Conservation (phyloP, 2,329 filamentous ascomycete genomes). For the Chaetomiaceae sp. region DNA sequence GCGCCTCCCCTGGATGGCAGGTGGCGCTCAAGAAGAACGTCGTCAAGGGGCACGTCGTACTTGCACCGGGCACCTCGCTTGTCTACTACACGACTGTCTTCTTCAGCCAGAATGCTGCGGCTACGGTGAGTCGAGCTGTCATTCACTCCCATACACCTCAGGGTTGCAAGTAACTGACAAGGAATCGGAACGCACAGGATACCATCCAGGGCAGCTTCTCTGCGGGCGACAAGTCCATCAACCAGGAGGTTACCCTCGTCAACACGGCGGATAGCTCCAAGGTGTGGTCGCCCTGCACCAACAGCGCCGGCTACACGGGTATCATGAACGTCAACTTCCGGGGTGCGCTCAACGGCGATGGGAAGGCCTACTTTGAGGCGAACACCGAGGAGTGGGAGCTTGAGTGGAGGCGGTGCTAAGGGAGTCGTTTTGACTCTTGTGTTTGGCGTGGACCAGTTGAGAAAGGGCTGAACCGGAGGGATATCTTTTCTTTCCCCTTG, state of each 20-base stretch:
- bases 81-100: constrained; percentile 36
- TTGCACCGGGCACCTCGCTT: constrained; percentile 33
- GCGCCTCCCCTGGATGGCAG: constrained; percentile 37
- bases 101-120: constrained; percentile 35
- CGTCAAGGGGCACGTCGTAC: constrained; percentile 32
- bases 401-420: constrained; percentile 36
- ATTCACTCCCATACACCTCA: not conserved
- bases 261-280: constrained; percentile 26
- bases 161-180: not conserved
- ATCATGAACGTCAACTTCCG: constrained; percentile 41
- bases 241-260: constrained; percentile 31
- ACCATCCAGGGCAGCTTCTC: constrained; percentile 31
- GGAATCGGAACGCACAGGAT: constrained; percentile 20
- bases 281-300: constrained; percentile 36
- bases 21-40: constrained; percentile 33
- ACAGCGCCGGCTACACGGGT: constrained; percentile 32
- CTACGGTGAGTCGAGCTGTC: constrained; percentile 28
- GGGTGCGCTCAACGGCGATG: constrained; percentile 33
- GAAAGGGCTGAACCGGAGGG: not conserved
- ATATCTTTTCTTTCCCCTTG: not conserved
- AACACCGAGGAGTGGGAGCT: constrained; percentile 35
- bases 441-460: no score
- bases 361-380: constrained; percentile 34
- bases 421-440: not conserved
- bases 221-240: constrained; percentile 27